These are phyloP conservation scores for Oenanthe sinensis DNA, from an alignment of 129 eudicot species.

Conservation along the genomic window DNA sequence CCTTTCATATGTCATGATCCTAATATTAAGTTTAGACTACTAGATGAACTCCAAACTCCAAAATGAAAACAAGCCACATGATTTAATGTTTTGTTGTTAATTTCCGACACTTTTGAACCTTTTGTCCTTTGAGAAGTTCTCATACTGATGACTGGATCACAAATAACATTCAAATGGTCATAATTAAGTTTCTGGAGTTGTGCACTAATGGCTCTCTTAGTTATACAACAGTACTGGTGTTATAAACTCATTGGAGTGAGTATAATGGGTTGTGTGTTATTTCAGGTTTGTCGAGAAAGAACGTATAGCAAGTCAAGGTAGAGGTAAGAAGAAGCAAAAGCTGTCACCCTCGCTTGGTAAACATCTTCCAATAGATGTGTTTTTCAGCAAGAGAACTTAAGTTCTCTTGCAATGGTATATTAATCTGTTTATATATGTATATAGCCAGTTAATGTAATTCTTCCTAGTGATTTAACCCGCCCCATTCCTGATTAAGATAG, in stretches of 20 bases:
- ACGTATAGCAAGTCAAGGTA: constrained; percentile 23
- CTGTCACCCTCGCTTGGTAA: constrained; percentile 40
- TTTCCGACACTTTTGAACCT: neutral
- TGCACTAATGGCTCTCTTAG: neutral
- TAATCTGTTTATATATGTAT: neutral
- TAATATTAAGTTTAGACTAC: neutral
- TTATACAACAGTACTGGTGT: neutral
- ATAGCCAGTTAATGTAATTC: neutral
- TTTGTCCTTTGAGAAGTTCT: neutral
- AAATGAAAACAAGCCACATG: neutral
- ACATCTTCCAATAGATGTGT: constrained; percentile 58
- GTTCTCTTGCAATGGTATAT: constrained; percentile 18
- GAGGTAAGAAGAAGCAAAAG: constrained; percentile 64
- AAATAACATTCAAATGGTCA: neutral
- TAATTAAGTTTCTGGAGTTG: neutral
- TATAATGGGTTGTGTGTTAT: neutral
- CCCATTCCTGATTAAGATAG: neutral
- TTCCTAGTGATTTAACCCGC: neutral
- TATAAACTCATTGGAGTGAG: neutral
- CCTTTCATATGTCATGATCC: neutral
- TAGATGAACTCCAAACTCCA: neutral
- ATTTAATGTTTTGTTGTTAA: neutral
- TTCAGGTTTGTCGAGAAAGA: constrained; percentile 45
- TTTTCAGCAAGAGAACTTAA: constrained; percentile 46
- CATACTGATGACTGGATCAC: neutral